Percentiles rank a stretch among this genome's conserved stretches.
These are phyloP conservation scores for Diaporthe sp. DNA, from an alignment of 2,329 filamentous ascomycete genomes.

Conservation along the genomic window DNA sequence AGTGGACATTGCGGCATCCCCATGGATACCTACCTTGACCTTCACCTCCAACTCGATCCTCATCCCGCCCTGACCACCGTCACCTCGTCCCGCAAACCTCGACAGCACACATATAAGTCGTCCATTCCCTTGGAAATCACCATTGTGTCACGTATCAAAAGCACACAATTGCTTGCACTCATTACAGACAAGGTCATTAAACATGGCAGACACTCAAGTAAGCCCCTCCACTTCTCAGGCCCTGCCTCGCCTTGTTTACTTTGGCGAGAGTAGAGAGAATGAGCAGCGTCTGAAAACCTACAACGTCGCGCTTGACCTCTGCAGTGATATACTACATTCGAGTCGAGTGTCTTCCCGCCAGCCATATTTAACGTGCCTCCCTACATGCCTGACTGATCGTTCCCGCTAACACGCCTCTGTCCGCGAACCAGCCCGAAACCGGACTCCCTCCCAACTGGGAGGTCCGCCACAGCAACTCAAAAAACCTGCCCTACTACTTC, in stretches of 20 bases:
- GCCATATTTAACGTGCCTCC: neutral
- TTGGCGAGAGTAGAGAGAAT: neutral
- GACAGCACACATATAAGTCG: constrained; percentile 23
- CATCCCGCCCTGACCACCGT: neutral
- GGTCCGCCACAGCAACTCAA: constrained; percentile 97
- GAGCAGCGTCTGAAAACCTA: neutral
- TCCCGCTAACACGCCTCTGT: constrained; percentile 20
- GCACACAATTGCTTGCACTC: constrained; percentile 4
- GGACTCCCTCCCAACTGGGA: constrained; percentile 93
- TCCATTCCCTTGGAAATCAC: neutral
- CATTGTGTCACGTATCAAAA: neutral
- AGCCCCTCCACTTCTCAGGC: neutral
- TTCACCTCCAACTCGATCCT: constrained; percentile 13
- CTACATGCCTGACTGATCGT: neutral
- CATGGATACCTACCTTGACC: constrained; percentile 14
- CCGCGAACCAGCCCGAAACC: constrained; percentile 71
- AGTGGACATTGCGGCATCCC: constrained; percentile 20
- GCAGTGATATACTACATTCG: neutral
- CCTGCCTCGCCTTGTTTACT: constrained; percentile 25
- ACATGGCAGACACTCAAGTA: constrained; percentile 41
- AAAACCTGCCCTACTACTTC: constrained; percentile 99
- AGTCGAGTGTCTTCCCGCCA: neutral
- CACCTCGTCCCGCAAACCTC: constrained; percentile 11
- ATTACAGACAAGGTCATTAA: constrained; percentile 8
- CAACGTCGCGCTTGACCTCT: neutral